These are phyloP conservation scores for Corymbia calophylla DNA, from an alignment of 441 rosid genomes.

Conservation along the genomic window DNA sequence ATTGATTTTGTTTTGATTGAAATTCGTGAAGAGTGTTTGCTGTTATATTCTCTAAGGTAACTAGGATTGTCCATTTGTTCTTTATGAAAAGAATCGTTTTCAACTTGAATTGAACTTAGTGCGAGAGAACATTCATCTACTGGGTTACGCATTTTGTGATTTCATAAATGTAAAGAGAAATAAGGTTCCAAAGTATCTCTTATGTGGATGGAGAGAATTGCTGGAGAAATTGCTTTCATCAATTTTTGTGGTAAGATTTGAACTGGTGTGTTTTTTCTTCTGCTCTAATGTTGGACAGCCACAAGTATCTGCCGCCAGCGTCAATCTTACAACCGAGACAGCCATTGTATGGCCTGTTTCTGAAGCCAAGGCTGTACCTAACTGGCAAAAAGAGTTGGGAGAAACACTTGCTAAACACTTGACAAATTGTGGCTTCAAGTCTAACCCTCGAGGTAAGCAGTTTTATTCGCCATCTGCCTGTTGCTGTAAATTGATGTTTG, in stretches of 20 bases:
- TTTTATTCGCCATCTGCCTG: not conserved
- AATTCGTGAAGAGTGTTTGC: not conserved
- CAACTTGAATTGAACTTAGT: not conserved
- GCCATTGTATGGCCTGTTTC: constrained; percentile 87
- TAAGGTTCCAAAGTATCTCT: not conserved
- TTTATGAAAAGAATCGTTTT: not conserved
- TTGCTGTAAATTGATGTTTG: not conserved
- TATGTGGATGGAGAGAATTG: not conserved
- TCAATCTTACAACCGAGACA: constrained; percentile 88
- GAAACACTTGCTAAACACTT: constrained; percentile 88
- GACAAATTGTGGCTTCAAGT: constrained; percentile 72
- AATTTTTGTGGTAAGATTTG: not conserved
- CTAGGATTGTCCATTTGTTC: not conserved
- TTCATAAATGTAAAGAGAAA: not conserved
- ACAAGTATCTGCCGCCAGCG: constrained; percentile 83
- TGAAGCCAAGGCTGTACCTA: constrained; percentile 59
- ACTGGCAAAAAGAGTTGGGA: constrained; percentile 80
- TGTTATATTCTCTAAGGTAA: not conserved
- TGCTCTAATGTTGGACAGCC: constrained; percentile 41
- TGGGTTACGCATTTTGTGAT: not conserved
- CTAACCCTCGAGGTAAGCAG: constrained; percentile 67
- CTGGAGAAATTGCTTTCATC: not conserved
- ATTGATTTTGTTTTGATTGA: not conserved
- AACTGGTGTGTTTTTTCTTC: not conserved
- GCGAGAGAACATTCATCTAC: not conserved